These are phyloP conservation scores for Mrakiaceae sp. DNA, from an alignment of 1,284 basidiomycete genomes.

Conservation along the genomic window DNA sequence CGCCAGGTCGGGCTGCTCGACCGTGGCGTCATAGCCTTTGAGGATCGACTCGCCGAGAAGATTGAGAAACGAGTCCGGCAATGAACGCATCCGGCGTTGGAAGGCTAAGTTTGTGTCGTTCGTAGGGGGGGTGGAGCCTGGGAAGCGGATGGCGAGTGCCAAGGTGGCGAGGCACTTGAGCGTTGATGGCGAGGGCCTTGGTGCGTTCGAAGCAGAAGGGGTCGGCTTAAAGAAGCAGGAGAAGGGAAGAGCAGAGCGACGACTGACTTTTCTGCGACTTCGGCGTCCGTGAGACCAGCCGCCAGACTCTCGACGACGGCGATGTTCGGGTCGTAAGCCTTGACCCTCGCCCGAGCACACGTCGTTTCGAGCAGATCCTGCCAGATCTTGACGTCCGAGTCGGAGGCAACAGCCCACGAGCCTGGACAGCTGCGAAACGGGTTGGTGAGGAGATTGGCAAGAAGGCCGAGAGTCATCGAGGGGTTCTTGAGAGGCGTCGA, in stretches of 20 bases:
- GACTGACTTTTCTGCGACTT: conserved; percentile 13
- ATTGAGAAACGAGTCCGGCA: conserved; percentile 11
- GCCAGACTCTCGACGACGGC: conserved; percentile 15
- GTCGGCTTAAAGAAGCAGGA: not conserved
- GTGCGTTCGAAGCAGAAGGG: not conserved
- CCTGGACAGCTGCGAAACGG: conserved; percentile 14
- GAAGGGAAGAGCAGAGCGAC: not conserved
- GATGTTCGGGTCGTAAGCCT: conserved; percentile 14
- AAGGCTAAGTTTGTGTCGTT: conserved; percentile 11
- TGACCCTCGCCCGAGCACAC: conserved; percentile 1
- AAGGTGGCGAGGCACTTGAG: conserved; percentile 8
- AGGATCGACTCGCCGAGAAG: conserved; percentile 5
- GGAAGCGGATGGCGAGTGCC: conserved; percentile 3
- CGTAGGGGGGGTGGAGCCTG: conserved; percentile 6
- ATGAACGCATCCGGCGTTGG: conserved; percentile 8
- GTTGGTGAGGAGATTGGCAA: conserved; percentile 14
- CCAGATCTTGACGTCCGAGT: conserved; percentile 4
- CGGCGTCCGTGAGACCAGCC: conserved; percentile 11
- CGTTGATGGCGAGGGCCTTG: conserved; percentile 3
- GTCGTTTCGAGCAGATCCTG: conserved; percentile 12
- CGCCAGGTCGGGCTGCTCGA: not conserved
- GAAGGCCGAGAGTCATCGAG: conserved; percentile 10
- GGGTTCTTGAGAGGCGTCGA: not conserved
- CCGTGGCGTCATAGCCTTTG: not conserved
- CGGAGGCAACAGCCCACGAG: conserved; percentile 3